Evolutionary conservation across 164 flowering plant species (phyloP).

Genomic region (Kalanchoe fedtschenkoi): DNA sequence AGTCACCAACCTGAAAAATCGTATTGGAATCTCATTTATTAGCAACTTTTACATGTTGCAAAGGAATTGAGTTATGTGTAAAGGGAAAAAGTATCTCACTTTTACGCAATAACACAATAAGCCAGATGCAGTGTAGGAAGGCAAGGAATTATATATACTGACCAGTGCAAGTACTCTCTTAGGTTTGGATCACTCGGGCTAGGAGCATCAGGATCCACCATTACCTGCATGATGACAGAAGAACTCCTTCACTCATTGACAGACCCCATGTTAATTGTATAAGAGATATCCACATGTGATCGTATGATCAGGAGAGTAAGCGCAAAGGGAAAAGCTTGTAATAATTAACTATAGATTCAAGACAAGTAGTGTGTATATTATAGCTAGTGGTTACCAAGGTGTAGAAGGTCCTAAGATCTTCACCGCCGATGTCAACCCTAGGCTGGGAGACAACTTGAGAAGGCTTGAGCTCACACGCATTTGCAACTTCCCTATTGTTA

Average conservation of each 20-base stretch:
- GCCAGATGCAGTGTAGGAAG: not conserved
- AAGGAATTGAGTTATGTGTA: too few relatives aligned
- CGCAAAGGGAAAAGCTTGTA: not conserved
- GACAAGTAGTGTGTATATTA: too few relatives aligned
- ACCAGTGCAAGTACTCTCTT: slow-evolving; percentile 62
- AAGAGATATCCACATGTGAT: too few relatives aligned
- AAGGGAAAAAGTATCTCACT: too few relatives aligned
- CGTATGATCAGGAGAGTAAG: too few relatives aligned
- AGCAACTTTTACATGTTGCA: not conserved
- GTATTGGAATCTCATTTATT: not conserved
- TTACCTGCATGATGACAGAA: slow-evolving; percentile 19
- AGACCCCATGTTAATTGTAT: too few relatives aligned
- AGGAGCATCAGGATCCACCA: slow-evolving; percentile 67
- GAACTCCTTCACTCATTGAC: too few relatives aligned
- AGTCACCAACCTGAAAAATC: slow-evolving; percentile 54
- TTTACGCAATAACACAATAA: not conserved
- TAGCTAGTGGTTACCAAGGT: not conserved
- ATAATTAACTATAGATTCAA: not conserved
- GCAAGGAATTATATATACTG: not conserved
- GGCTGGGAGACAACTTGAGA: slow-evolving; percentile 2
- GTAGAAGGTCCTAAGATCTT: not conserved
- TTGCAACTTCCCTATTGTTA: not conserved
- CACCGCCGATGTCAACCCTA: slow-evolving; percentile 1
- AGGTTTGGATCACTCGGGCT: slow-evolving; percentile 45
- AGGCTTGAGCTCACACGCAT: slow-evolving; percentile 1